Base-by-base conservation (phyloP, 306 rosid genomes). In the Ormosia emarginata region DNA sequence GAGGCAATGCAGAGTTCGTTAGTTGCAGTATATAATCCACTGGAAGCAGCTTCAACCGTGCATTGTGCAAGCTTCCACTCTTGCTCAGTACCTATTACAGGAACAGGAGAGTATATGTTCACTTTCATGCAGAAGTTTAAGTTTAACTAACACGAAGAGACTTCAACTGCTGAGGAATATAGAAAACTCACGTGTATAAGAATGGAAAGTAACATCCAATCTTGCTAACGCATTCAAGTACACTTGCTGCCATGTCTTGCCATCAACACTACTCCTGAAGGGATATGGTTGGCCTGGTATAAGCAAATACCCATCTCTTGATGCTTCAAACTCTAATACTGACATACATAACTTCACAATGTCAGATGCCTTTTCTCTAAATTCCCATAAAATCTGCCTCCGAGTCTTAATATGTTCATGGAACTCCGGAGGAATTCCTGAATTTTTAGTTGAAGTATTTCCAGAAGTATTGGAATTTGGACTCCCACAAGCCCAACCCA, bases 401-500 rank as follows among this genome's bases (percentile, higher is more conserved):
- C 97, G 92, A 83, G 84, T 90, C 83, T 82, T 88, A 62, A 93
- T 88, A 84, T 92, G 97, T 47, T 90, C 97, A 83, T 94, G 98
- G 76, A 94, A 94, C 83, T 90, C 94, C 17, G 91, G 90, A 86
- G 98, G 98, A 86, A 94, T 93, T 79, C 98, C 98, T 79, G 94
- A 88, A 85, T 76, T 82, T 85, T 90, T 90, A 59, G 89, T 65
- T 33, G 97, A 85, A 71, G 85, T 29, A 85, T 84, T 92, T 79
- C 93, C 92, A 50, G 88, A 63, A 53, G 89, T 78, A 76, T 84
- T 87, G 29, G 94, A 84, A 86, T 84, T 94, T 63, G 98, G 91
- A 80, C 88, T 93, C 49, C 97, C 98, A 72, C 97, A 94, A 56
- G 97, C 97, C 98, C 98, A 94, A 36, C 92, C 85, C 98, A 94